Evolutionary conservation across 2,329 filamentous ascomycete genomes (phyloP).

Genomic region (Claviceps sp.): DNA sequence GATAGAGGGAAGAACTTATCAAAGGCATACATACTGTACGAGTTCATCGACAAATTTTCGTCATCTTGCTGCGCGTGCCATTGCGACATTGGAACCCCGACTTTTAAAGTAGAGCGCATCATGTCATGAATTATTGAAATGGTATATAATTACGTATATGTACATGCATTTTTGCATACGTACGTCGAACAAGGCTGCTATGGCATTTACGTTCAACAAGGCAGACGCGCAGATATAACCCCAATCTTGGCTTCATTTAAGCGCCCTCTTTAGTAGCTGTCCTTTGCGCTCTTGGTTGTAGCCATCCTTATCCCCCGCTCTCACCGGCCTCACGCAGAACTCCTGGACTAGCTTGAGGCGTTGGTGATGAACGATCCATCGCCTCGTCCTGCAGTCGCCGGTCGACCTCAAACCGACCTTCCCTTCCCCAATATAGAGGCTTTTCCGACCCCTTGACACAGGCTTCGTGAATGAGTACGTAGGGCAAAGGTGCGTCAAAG

Average conservation of each 20-base stretch:
- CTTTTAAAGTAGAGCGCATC: not conserved
- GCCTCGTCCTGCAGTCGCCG: conserved; percentile 54
- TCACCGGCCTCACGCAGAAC: conserved; percentile 32
- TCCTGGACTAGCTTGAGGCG: conserved; percentile 22
- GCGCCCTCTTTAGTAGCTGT: not conserved
- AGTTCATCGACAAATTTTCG: conserved; percentile 7
- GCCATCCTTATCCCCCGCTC: conserved; percentile 23
- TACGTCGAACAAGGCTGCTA: no score
- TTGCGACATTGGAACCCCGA: not conserved
- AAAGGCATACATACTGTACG: conserved; percentile 31
- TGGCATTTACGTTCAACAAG: no score
- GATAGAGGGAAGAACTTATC: conserved; percentile 3
- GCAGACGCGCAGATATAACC: not conserved
- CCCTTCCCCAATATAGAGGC: conserved; percentile 52
- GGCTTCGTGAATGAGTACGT: conserved; percentile 59
- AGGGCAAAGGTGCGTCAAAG: conserved; percentile 67
- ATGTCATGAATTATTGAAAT: no score
- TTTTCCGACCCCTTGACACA: conserved; percentile 51
- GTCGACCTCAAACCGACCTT: conserved; percentile 56
- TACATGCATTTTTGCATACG: not conserved
- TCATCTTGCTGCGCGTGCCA: not conserved
- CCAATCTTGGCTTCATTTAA: not conserved
- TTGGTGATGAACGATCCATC: conserved; percentile 10
- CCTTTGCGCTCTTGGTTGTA: not conserved
- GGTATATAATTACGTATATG: not conserved